Conservation (phyloP, 257 asterid species). For the Gentiana straminea region DNA sequence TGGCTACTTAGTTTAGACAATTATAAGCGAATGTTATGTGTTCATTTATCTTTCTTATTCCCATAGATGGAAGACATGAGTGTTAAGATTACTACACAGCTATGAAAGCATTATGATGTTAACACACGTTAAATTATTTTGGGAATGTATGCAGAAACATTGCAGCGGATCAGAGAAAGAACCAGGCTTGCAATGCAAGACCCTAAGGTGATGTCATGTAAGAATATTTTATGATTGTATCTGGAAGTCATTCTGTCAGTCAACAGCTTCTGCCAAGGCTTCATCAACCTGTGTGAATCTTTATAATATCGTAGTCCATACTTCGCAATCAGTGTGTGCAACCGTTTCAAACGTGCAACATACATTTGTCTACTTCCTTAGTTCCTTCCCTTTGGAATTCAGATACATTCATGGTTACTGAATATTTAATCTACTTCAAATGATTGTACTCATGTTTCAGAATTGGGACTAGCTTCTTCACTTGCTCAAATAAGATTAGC, state of each 20-base stretch:
- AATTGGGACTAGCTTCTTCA: not conserved
- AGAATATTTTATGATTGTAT: slow-evolving; percentile 15
- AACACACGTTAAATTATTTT: slow-evolving; percentile 3
- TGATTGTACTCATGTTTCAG: not conserved
- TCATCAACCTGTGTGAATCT: too few relatives aligned
- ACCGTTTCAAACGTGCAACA: too few relatives aligned
- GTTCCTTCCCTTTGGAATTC: not conserved
- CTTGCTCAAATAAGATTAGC: not conserved
- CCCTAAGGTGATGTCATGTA: slow-evolving; percentile 99
- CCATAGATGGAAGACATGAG: too few relatives aligned
- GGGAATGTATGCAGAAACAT: slow-evolving; percentile 54
- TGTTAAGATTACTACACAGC: too few relatives aligned
- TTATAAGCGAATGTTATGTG: too few relatives aligned
- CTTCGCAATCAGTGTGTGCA: too few relatives aligned
- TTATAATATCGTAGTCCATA: too few relatives aligned
- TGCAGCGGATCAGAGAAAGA: slow-evolving; percentile 68
- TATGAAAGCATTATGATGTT: too few relatives aligned
- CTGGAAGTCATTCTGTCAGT: too few relatives aligned
- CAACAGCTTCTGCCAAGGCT: too few relatives aligned
- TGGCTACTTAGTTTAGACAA: too few relatives aligned
- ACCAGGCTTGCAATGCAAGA: slow-evolving; percentile 94
- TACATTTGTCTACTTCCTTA: slow-evolving; percentile 2
- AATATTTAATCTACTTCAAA: not conserved
- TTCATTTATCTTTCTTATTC: too few relatives aligned
- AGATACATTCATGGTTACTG: not conserved